A percentile compares a stretch with the other conserved stretches of the same genome.
These are phyloP conservation scores for Juglanconis sp. DNA, from an alignment of 2,329 filamentous ascomycete species.

Conservation along the genomic window DNA sequence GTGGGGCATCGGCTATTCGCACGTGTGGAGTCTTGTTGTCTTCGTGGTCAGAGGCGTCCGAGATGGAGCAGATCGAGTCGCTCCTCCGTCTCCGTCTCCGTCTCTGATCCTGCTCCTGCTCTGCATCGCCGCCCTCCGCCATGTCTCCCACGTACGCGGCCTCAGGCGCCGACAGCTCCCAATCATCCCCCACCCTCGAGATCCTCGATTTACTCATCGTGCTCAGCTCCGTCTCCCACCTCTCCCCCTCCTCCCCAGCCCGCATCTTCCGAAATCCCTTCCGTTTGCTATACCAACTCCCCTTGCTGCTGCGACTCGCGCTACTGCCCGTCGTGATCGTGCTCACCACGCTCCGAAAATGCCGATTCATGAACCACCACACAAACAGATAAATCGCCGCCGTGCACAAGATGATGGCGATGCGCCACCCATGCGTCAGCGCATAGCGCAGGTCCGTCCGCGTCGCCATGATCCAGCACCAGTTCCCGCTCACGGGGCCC, in stretches of 20 bases:
- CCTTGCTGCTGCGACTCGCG: not conserved
- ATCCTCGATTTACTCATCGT: slow-evolving; percentile 9
- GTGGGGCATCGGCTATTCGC: not conserved
- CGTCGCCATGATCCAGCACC: slow-evolving; percentile 43
- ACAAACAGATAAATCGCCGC: slow-evolving; percentile 41
- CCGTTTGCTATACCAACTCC: not conserved
- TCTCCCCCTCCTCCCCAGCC: not conserved
- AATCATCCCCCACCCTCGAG: slow-evolving; percentile 5
- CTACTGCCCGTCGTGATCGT: not conserved
- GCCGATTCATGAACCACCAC: slow-evolving; percentile 31
- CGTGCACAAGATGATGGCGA: slow-evolving; percentile 38
- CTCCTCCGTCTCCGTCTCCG: not conserved
- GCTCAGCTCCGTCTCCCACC: slow-evolving; percentile 1
- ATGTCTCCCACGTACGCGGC: slow-evolving; percentile 5
- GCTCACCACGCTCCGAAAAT: slow-evolving; percentile 20
- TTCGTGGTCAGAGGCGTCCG: not conserved
- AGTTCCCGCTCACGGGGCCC: slow-evolving; percentile 36
- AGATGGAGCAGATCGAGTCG: not conserved
- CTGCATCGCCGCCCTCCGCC: not conserved
- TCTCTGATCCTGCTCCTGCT: not conserved
- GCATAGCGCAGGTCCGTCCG: slow-evolving; percentile 39
- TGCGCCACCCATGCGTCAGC: slow-evolving; percentile 43
- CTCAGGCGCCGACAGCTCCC: slow-evolving; percentile 12
- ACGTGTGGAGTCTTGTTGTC: not conserved
- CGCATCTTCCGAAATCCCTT: slow-evolving; percentile 10